Evolutionary conservation across 2,329 filamentous ascomycete genomes (phyloP).

Genomic region (Neonectria sp.): DNA sequence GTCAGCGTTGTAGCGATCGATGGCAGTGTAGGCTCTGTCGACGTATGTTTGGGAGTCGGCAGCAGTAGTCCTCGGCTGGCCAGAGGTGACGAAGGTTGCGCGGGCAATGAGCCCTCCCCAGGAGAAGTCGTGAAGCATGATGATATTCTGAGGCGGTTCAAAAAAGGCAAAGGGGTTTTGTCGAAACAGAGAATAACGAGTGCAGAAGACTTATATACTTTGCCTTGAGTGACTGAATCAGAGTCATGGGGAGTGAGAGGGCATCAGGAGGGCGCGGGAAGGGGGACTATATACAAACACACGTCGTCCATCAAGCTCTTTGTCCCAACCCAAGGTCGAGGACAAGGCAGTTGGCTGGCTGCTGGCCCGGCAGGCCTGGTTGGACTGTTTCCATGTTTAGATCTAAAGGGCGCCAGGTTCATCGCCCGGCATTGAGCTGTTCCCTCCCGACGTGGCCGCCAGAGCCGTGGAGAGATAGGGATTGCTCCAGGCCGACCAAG

Average conservation of each 20-base stretch:
- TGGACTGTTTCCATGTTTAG: conserved; percentile 41
- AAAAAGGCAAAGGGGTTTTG: background rate
- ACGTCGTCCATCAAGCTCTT: conserved; percentile 4
- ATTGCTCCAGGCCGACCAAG: conserved; percentile 22
- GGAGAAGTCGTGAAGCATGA: conserved; percentile 43
- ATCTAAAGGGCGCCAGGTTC: conserved; percentile 39
- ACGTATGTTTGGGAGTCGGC: conserved; percentile 48
- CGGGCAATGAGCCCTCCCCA: conserved; percentile 43
- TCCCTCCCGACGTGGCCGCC: conserved; percentile 31
- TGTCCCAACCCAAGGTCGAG: conserved; percentile 2
- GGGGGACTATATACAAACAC: conserved; percentile 31
- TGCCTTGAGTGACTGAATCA: conserved; percentile 30
- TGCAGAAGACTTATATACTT: conserved; percentile 21
- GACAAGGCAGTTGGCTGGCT: background rate
- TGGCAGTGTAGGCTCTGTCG: conserved; percentile 51
- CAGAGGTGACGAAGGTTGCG: conserved; percentile 37
- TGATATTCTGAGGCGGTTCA: conserved; percentile 21
- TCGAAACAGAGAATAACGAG: conserved; percentile 4
- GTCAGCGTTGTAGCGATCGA: conserved; percentile 63
- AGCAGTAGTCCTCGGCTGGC: conserved; percentile 36
- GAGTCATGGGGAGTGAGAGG: conserved; percentile 13
- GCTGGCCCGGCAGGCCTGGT: conserved; percentile 12
- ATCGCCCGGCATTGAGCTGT: conserved; percentile 42
- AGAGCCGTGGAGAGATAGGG: conserved; percentile 34
- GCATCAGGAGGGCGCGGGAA: conserved; percentile 15